Evolutionary conservation across 805 yeast genomes (phyloP).

Genomic region (Yarrowia bubula): DNA sequence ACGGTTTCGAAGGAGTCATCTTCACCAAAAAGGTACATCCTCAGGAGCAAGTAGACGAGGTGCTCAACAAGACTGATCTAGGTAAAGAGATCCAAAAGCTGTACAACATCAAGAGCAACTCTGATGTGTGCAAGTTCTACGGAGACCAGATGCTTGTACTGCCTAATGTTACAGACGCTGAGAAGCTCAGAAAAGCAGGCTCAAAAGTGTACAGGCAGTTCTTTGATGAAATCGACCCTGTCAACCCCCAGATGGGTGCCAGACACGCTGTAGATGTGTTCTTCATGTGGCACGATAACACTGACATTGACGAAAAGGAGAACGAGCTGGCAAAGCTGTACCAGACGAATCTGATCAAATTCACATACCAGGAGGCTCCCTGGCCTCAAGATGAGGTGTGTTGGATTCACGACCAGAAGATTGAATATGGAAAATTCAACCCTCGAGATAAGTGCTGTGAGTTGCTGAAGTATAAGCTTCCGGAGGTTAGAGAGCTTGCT

Average conservation of each 20-base stretch:
- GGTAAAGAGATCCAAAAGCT: background rate
- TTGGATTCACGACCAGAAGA: conserved; percentile 11
- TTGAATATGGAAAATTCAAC: conserved; percentile 9
- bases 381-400: conserved; percentile 33
- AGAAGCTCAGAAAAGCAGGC: background rate
- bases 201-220: conserved; percentile 35
- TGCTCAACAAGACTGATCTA: background rate
- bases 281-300: conserved; percentile 36
- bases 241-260: conserved; percentile 35
- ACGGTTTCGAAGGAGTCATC: conserved; percentile 3
- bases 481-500: background rate
- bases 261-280: conserved; percentile 41
- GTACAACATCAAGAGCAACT: background rate
- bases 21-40: background rate
- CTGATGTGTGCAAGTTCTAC: conserved; percentile 8
- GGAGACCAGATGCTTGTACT: conserved; percentile 17
- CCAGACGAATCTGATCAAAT: conserved; percentile 36
- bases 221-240: conserved; percentile 40
- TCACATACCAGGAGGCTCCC: conserved; percentile 35
- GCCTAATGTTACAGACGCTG: background rate
- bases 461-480: background rate
- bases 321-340: conserved; percentile 30
- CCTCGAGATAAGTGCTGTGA: background rate
- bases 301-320: conserved; percentile 30
- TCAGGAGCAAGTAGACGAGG: background rate